Evolutionary conservation across 441 rosid species (phyloP), one percentile per base, ranked within the genome.

Genomic region (Euphorbia corollata): DNA sequence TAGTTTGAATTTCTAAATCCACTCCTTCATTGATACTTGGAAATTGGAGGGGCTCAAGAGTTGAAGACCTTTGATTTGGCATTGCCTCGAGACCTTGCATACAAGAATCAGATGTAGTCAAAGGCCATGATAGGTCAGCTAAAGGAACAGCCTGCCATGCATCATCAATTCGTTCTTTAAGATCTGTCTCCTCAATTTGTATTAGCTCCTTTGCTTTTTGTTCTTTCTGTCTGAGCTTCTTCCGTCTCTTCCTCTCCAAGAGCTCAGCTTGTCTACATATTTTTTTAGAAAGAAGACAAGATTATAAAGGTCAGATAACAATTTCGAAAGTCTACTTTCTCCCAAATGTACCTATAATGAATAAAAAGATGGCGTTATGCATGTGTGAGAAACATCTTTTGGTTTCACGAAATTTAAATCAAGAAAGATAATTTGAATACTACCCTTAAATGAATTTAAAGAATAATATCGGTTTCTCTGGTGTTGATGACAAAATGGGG

Each of bases 141-240:
- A 56, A 80, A 69, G 78, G 59, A 32, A 73, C 79, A 73, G 80
- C 83, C 63, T 85, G 87, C 64, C 65, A 66, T 4, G 70, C 70
- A 51, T 80, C 83, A 73, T 80, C 84, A 68, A 67, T 78, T 63
- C 68, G 67, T 70, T 77, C 84, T 74, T 80, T 66, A 45, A 71
- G 59, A 61, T 79, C 74, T 61, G 70, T 78, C 61, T 83, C 70
- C 71, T 83, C 79, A 47, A 47, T 82, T 51, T 67, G 76, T 70
- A 69, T 78, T 64, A 81, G 91, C 67, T 86, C 96, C 81, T 87
- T 89, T 59, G 86, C 85, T 81, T 82, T 91, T 74, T 81, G 94
- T 61, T 86, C 92, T 74, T 86, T 94, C 79, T 88, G 96, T 84
- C 96, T 81, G 55, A 87, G 91, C 80, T 87, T 88, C 73, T 86